Evolutionary conservation across 1,284 basidiomycete species (phyloP), one percentile per base, ranked within the genome.

Genomic region (Cutaneotrichosporon dermatis): DNA sequence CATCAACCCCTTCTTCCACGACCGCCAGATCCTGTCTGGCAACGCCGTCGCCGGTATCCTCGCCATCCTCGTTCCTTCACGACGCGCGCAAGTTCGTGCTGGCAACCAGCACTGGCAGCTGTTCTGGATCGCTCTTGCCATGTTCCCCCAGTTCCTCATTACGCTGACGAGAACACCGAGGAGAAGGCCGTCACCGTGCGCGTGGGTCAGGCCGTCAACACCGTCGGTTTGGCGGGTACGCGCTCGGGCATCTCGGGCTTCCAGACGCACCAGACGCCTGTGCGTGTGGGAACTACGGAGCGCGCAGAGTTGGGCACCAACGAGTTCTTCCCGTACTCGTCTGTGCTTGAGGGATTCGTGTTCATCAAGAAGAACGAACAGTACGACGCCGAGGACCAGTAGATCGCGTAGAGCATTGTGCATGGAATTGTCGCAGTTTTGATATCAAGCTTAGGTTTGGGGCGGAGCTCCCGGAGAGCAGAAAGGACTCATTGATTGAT

Each of bases 71-170:
- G 86, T 90, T 90, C 92, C 16, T 98, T 99, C 76, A 96, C 91
- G 92, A 99, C 68, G 87, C 92, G 13, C 91, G 93, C 79, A 84
- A 85, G 62, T 96, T 96, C 73, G 83, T 99, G 4, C 84, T 99
- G 92, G 93, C 74, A 94, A 89, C 76, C 88, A 90, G 65, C 95
- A 98, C 79, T 99, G 96, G 96, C 95, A 98, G 92, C 80, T 99
- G 57, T 99, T 90, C 82, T 94, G 93, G 83, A 84, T 99, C 49
- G 87, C 87, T 8, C 86, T 92, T 6, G 89, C 94, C 60, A 99
- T 99, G 94, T 96, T 92, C 80, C 96, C 96, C 33, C 87, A 96
- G 59, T 97, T 99, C 88, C 80, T 99, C 69, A 97, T 99, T 76
- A 97, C 94, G 1, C 86, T 99, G 88, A 97, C 79, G 94, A 97